Percentiles rank a stretch among this genome's conserved stretches.
These are phyloP conservation scores for Fragosphaeria purpurea DNA, from an alignment of 2,329 filamentous ascomycete genomes.

Conservation along the genomic window DNA sequence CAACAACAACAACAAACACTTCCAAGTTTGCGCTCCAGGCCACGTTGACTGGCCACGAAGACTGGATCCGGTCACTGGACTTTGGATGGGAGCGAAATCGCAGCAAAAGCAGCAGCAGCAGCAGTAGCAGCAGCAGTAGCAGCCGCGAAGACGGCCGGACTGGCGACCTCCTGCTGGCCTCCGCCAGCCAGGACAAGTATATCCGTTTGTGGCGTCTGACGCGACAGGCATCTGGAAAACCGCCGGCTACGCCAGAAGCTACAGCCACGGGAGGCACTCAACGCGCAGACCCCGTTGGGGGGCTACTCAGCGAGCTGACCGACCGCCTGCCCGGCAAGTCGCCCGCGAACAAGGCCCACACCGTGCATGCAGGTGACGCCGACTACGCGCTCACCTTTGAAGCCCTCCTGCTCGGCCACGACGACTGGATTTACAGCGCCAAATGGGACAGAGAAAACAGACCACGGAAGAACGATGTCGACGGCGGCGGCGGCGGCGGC, in stretches of 20 bases:
- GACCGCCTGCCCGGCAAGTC: slow-evolving; percentile 57
- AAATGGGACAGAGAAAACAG: slow-evolving; percentile 46
- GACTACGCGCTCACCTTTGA: slow-evolving; percentile 85
- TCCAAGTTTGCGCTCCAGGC: slow-evolving; percentile 57
- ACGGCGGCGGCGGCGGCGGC: slow-evolving; percentile 24
- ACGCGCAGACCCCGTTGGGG: too few relatives aligned
- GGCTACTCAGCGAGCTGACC: slow-evolving; percentile 35
- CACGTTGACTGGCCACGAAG: slow-evolving; percentile 80
- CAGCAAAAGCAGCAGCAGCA: slow-evolving; percentile 19
- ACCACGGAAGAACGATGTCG: slow-evolving; percentile 20
- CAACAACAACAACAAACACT: slow-evolving; percentile 19
- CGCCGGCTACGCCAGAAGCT: slow-evolving; percentile 42
- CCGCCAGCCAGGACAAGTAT: slow-evolving; percentile 95
- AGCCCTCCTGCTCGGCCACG: slow-evolving; percentile 84
- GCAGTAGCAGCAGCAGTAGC: slow-evolving; percentile 37
- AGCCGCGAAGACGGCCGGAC: too few relatives aligned
- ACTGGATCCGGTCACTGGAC: slow-evolving; percentile 81
- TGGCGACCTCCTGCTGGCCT: slow-evolving; percentile 71
- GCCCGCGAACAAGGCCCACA: slow-evolving; percentile 81
- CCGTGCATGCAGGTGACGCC: slow-evolving; percentile 47
- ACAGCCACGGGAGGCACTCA: slow-evolving; percentile 33
- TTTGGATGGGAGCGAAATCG: slow-evolving; percentile 54
- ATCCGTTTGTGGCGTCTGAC: slow-evolving; percentile 86
- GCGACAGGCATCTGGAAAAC: slow-evolving; percentile 51
- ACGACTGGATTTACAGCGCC: slow-evolving; percentile 95